phyloP scores from a whole-genome alignment of 768 basidiomycete species.

The Lentinula raphanica region DNA sequence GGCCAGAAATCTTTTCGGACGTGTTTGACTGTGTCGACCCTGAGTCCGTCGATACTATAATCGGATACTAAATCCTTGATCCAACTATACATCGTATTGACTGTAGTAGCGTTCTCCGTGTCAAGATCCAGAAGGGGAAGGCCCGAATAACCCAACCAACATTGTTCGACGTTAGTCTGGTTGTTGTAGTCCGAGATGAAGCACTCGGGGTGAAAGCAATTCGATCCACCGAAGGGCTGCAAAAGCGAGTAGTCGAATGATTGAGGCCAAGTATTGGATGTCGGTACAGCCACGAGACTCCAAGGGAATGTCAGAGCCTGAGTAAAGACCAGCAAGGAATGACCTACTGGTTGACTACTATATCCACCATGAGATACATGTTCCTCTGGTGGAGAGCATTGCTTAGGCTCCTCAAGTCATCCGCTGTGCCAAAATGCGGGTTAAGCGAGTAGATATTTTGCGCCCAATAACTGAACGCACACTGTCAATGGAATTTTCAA shows the following conservation, averaged over 20 bases:
- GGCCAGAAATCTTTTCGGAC: conserved; percentile 66
- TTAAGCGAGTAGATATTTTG: conserved; percentile 62
- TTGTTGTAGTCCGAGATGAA: conserved; percentile 55
- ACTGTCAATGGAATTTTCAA: neutral
- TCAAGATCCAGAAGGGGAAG: conserved; percentile 67
- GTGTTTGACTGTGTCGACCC: conserved; percentile 63
- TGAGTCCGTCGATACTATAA: conserved; percentile 63
- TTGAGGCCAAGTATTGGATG: conserved; percentile 12
- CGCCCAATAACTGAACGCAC: conserved; percentile 31
- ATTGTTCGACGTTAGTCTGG: conserved; percentile 56
- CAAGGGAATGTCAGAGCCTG: neutral
- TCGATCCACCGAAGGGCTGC: conserved; percentile 20
- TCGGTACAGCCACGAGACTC: conserved; percentile 17
- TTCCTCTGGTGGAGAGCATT: conserved; percentile 62
- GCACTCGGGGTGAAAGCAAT: conserved; percentile 59
- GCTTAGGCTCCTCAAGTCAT: conserved; percentile 66
- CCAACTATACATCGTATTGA: conserved; percentile 53
- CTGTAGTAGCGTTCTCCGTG: conserved; percentile 59
- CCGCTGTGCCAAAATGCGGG: conserved; percentile 61
- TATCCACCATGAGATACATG: conserved; percentile 65
- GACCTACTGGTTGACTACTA: conserved; percentile 71
- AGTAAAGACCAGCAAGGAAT: neutral
- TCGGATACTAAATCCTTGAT: conserved; percentile 48
- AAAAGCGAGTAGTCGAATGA: conserved; percentile 24
- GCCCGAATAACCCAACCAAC: conserved; percentile 67